Evolutionary conservation across 2,329 filamentous ascomycete species (phyloP), one percentile per base, ranked within the genome.

Genomic region (Metarhizium album): DNA sequence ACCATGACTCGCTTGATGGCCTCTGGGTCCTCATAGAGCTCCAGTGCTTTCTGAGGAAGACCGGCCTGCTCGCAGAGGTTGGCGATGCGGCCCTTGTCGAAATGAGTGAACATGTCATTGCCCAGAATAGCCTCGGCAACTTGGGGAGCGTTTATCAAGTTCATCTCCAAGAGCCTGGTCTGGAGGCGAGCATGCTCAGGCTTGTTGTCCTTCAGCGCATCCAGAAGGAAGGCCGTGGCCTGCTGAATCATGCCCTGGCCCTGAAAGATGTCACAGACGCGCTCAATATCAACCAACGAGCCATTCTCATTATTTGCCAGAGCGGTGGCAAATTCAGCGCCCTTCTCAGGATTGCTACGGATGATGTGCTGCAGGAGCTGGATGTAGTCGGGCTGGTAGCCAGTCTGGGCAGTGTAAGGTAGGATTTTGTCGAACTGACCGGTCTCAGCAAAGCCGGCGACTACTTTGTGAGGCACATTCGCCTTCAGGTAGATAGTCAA

Each of bases 31-130:
- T 97, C 90, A 60, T 95, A 95, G 59, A 96, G 88, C 72, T 98
- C 94, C 55, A 98, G 70, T 22, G 93, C 93, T 70, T 87, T 87
- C 63, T 90, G 86, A 57, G 80, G 79, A 50, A 98, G 80, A 48
- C 90, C 90, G 48, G 90, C 90, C 66, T 94, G 87, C 72, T 98
- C 93, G 66, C 93, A 98, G 50, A 98, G 79, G 57, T 85, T 80
- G 23, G 91, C 88, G 68, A 98, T 87, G 56, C 90, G 86, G 45
- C 83, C 72, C 74, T 88, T 94, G 71, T 98, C 93, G 63, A 95
- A 98, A 71, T 98, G 83, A 0, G 90, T 90, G 71, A 98, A 97
- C 86, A 98, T 96, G 62, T 97, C 89, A 62, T 98, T 98, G 58
- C 91, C 88, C 40, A 98, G 80, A 59, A 98, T 98, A 33, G 93